Evolutionary conservation across 176 grass and related monocot genomes (phyloP), one percentile per base, ranked within the genome.

Genomic region (Musa acuminata): DNA sequence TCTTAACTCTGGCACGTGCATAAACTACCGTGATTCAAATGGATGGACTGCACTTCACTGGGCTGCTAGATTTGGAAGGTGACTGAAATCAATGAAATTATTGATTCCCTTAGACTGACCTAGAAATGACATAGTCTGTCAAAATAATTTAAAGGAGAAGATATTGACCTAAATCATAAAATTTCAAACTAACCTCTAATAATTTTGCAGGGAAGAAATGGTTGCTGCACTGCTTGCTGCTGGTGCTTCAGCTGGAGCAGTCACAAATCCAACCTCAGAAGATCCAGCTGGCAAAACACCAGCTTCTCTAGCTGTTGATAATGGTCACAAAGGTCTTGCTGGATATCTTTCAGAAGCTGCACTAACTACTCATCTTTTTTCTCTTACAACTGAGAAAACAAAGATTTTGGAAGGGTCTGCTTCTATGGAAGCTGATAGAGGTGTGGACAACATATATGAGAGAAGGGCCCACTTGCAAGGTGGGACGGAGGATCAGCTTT

Each of bases 21-120:
- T 99, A 87, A 94, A 99, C 62, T 94, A 81, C 79, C 91, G 96
- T 58, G 96, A 99, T 85, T 63, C 83, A 85, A 87, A 89, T 85
- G 91, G 96, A 74, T 94, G 88, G 91, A 91, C 86, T 62, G 90
- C 88, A 60, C 87, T 99, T 60, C 96, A 99, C 80, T 99, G 96
- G 96, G 91, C 96, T 78, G 84, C 91, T 79, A 74, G 74, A 76
- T 94, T 99, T 62, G 88, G 91, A 48, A 94, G 91, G 96, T 99
- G 91, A 70, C 17, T 72, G 53, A 67, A 52, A 81, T 23, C 72
- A 17, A 72, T 52, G 70, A 4, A 24, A 57, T 10, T 68, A 25
- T 13, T 54, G 22, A 54, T 73, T 55, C 52, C n/a, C 52, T 73
- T 55, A 22, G 1, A 17, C 22, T 73, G 2, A 53, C 52, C 50